A percentile compares a stretch with the other conserved stretches of the same genome.
Evolutionary conservation across 2,329 filamentous ascomycete species (phyloP).

Genomic region (Arthroderma uncinatum): DNA sequence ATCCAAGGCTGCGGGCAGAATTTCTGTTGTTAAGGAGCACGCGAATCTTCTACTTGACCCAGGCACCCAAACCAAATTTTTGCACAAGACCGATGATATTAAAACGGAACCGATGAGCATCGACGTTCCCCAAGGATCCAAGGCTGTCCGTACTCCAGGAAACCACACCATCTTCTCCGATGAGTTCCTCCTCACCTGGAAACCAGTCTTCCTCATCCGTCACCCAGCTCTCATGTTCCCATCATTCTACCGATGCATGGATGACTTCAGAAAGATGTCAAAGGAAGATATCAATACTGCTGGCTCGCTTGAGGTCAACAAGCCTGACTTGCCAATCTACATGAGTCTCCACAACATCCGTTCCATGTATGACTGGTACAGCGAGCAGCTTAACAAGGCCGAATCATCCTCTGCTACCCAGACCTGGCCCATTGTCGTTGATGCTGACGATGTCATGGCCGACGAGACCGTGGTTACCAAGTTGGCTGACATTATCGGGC

Average conservation of each 20-base stretch:
- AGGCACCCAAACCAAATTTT: conserved; percentile 2
- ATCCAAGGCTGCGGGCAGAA: conserved; percentile 20
- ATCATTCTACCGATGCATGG: conserved; percentile 24
- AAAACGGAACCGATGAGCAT: not conserved
- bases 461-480: conserved; percentile 21
- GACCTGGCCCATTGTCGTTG: conserved; percentile 24
- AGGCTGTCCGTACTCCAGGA: conserved; percentile 10
- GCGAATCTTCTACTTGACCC: conserved; percentile 13
- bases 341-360: conserved; percentile 26
- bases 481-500: conserved; percentile 22
- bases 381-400: conserved; percentile 15
- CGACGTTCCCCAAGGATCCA: conserved; percentile 9
- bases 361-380: conserved; percentile 28
- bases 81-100: conserved; percentile 3
- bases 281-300: conserved; percentile 13
- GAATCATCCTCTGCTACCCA: not conserved
- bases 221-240: conserved; percentile 31
- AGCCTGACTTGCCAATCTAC: conserved; percentile 15
- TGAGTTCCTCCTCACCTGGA: conserved; percentile 24
- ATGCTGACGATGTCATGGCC: conserved; percentile 32
- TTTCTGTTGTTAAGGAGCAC: conserved; percentile 30
- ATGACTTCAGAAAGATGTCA: conserved; percentile 15
- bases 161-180: conserved; percentile 29
- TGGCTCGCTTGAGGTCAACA: conserved; percentile 12
- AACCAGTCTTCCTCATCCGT: conserved; percentile 28